Percentiles rank a stretch among this genome's conserved stretches.
Evolutionary conservation across 345 rosid species (phyloP).

Genomic region (Populus nigra): DNA sequence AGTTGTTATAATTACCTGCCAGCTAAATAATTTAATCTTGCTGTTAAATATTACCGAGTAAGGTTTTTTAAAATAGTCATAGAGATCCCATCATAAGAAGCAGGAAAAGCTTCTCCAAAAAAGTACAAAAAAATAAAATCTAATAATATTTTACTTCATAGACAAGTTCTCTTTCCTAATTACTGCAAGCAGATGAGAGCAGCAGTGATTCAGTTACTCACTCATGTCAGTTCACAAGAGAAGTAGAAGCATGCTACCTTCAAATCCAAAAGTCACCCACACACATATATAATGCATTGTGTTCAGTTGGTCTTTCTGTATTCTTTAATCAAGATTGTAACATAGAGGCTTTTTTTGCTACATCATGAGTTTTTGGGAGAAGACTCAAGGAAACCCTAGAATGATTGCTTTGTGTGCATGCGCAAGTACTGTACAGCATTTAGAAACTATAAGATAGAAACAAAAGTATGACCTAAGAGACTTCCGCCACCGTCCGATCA

Average conservation of each 20-base stretch:
- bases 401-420: slow-evolving; percentile 25
- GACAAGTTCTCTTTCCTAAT: not conserved
- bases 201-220: not conserved
- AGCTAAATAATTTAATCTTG: too few relatives aligned
- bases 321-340: too few relatives aligned
- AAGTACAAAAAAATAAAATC: too few relatives aligned
- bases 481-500: too few relatives aligned
- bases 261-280: not conserved
- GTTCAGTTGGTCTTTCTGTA: not conserved
- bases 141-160: not conserved
- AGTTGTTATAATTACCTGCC: too few relatives aligned
- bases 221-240: not conserved
- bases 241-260: not conserved
- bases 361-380: slow-evolving; percentile 6
- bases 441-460: not conserved
- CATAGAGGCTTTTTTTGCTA: not conserved
- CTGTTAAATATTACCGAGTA: too few relatives aligned
- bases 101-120: too few relatives aligned
- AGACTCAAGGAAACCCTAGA: slow-evolving; percentile 19
- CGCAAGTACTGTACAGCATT: slow-evolving; percentile 2
- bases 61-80: too few relatives aligned
- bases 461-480: not conserved
- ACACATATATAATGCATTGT: not conserved
- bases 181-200: not conserved
- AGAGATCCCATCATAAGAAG: not conserved